Evolutionary conservation across 306 rosid genomes (phyloP).

Genomic region (Prunus persica): Prunus_persica_NCBIv2 NC_034012.1:7622001-7622500

Average conservation of each 20-base stretch:
- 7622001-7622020: slow-evolving; percentile 42
- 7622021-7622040: slow-evolving; percentile 55
- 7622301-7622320: too few species aligned
- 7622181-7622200: too few species aligned
- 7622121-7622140: slow-evolving; percentile 33
- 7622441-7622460: neutral
- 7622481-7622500: neutral
- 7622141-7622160: neutral
- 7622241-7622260: too few species aligned
- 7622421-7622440: neutral
- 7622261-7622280: too few species aligned
- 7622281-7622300: too few species aligned
- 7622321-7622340: too few species aligned
- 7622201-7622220: too few species aligned
- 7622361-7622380: too few species aligned
- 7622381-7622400: too few species aligned
- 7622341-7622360: too few species aligned
- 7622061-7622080: slow-evolving; percentile 27
- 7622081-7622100: slow-evolving; percentile 45
- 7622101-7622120: slow-evolving; percentile 29
- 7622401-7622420: neutral
- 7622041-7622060: slow-evolving; percentile 56
- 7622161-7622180: too few species aligned
- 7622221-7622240: too few species aligned
- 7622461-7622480: neutral